A percentile compares a stretch with the other conserved stretches of the same genome.
Evolutionary conservation across 345 rosid species (phyloP).

Genomic region (Brassica juncea): DNA sequence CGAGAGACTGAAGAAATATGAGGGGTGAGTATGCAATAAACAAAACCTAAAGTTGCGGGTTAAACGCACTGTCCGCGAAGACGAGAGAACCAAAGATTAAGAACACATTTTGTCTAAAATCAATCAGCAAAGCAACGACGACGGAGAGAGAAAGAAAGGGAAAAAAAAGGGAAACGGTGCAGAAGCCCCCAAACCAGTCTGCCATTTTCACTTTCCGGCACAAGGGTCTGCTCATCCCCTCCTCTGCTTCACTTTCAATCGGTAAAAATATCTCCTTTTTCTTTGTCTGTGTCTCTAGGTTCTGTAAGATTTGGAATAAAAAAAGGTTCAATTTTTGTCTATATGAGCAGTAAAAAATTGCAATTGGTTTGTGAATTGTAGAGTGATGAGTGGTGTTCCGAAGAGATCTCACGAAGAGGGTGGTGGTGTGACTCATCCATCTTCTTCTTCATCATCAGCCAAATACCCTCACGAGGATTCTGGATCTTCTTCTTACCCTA

Average conservation of each 20-base stretch:
- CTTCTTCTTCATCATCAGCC: conserved; percentile 68
- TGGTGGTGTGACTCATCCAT: conserved; percentile 53
- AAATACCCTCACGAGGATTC: conserved; percentile 79
- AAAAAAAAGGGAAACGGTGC: no score
- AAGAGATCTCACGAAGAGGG: conserved; percentile 88
- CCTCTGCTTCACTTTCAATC: conserved; percentile 9
- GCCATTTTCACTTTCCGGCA: conserved; percentile 12
- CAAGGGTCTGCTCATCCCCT: conserved; percentile 14
- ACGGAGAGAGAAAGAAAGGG: not conserved
- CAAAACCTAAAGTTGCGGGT: not conserved
- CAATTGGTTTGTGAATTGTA: not conserved
- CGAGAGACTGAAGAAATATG: not conserved
- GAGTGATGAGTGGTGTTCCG: conserved; percentile 72
- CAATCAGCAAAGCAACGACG: not conserved
- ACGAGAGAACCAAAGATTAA: not conserved
- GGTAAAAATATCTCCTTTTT: not conserved
- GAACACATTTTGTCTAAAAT: not conserved
- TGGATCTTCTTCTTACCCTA: conserved; percentile 53
- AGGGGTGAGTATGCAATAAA: not conserved
- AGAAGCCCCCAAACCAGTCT: not conserved
- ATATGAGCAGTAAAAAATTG: not conserved
- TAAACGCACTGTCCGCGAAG: not conserved
- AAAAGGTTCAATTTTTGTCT: conserved; percentile 1
- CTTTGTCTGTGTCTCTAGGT: not conserved
- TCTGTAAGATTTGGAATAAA: not conserved